Percentiles rank a stretch among this genome's conserved stretches.
These are phyloP conservation scores for Podaxis sp. DNA, from an alignment of 768 basidiomycete genomes.

Conservation along the genomic window DNA sequence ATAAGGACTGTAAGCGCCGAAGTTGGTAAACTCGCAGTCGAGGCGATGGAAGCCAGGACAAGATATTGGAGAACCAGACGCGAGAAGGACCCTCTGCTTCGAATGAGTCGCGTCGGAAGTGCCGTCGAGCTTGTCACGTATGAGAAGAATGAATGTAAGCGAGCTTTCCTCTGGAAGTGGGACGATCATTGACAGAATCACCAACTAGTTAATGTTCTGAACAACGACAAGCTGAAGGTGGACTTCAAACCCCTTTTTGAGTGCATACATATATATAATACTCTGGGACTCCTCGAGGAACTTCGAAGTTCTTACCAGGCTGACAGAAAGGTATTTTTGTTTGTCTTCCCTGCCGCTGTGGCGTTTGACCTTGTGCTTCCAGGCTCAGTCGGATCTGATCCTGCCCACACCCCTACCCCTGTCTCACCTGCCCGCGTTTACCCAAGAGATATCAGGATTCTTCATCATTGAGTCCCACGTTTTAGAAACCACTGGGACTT, in stretches of 20 bases:
- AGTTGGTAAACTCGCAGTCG: slow-evolving; percentile 85
- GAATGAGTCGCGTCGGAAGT: slow-evolving; percentile 79
- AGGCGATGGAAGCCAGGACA: slow-evolving; percentile 83
- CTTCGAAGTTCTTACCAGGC: slow-evolving; percentile 92
- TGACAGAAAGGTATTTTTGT: slow-evolving; percentile 76
- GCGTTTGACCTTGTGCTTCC: slow-evolving; percentile 9
- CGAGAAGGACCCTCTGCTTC: slow-evolving; percentile 81
- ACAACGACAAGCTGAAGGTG: slow-evolving; percentile 84
- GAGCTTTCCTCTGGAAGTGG: background rate
- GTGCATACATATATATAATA: slow-evolving; percentile 95
- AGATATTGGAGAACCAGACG: slow-evolving; percentile 81
- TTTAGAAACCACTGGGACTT: slow-evolving; percentile 81
- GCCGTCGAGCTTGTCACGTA: slow-evolving; percentile 90
- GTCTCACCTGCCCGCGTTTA: slow-evolving; percentile 67
- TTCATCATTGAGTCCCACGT: slow-evolving; percentile 97
- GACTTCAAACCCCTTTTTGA: slow-evolving; percentile 96
- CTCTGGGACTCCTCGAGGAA: slow-evolving; percentile 87
- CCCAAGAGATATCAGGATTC: slow-evolving; percentile 94
- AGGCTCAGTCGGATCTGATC: slow-evolving; percentile 98
- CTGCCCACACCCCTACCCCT: slow-evolving; percentile 74
- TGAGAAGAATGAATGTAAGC: slow-evolving; percentile 93
- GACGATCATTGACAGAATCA: slow-evolving; percentile 12
- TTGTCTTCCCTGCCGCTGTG: background rate
- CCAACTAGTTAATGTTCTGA: slow-evolving; percentile 80
- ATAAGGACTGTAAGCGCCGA: slow-evolving; percentile 85